Evolutionary conservation across 352 stramenopile species (phyloP).

Genomic region (Pythium brassicae): DNA sequence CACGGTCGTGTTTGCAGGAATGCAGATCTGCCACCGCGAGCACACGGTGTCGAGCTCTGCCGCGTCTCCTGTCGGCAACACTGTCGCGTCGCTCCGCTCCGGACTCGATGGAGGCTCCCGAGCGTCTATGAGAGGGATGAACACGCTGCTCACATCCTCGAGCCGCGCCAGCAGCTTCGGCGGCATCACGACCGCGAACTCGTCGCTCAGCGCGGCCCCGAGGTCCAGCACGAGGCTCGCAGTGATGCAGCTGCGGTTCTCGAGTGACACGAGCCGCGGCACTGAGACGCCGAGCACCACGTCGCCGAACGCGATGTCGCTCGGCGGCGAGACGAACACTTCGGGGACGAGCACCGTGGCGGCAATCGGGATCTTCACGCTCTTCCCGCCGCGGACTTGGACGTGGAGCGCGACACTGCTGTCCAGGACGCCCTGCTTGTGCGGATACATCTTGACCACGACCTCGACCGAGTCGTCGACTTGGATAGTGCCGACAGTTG

Average conservation of each 20-base stretch:
- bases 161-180: slow-evolving; percentile 41
- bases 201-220: slow-evolving; percentile 24
- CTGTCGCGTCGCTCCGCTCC: not conserved
- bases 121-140: slow-evolving; percentile 45
- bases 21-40: slow-evolving; percentile 63
- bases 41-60: slow-evolving; percentile 22
- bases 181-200: slow-evolving; percentile 67
- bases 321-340: slow-evolving; percentile 44
- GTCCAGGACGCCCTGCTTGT: slow-evolving; percentile 49
- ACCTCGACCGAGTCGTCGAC: slow-evolving; percentile 55
- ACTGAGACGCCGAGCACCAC: slow-evolving; percentile 77
- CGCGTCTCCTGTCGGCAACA: not conserved
- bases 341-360: slow-evolving; percentile 77
- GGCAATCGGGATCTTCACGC: slow-evolving; percentile 55
- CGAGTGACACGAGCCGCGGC: slow-evolving; percentile 53
- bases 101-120: not conserved
- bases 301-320: slow-evolving; percentile 66
- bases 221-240: slow-evolving; percentile 81
- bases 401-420: slow-evolving; percentile 35
- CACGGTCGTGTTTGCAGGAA: slow-evolving; percentile 65
- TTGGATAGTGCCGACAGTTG: slow-evolving; percentile 34
- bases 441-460: slow-evolving; percentile 39
- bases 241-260: slow-evolving; percentile 79
- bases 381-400: slow-evolving; percentile 70
- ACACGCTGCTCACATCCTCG: slow-evolving; percentile 80